Percentiles rank a stretch among this genome's conserved stretches.
These are phyloP conservation scores for Mucor velutinosus DNA, from an alignment of 371 early-diverging fungal genomes.

Conservation along the genomic window DNA sequence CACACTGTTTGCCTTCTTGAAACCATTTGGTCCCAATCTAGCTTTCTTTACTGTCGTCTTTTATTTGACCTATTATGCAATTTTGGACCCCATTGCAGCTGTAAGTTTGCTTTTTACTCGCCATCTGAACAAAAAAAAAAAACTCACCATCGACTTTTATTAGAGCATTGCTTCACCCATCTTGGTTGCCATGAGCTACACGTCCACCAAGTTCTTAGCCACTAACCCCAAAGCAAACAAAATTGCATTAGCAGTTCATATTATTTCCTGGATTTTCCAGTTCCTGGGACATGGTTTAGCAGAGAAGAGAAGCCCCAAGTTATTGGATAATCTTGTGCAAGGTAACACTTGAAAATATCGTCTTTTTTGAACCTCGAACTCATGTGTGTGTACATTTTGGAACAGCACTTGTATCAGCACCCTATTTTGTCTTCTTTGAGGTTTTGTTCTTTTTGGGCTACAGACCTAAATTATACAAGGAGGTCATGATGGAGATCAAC, in stretches of 20 bases:
- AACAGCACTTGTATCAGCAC: constrained; percentile 87
- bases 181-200: constrained; percentile 57
- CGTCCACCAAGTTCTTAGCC: constrained; percentile 59
- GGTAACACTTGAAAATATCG: constrained; percentile 39
- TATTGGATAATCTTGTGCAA: constrained; percentile 86
- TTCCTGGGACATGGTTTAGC: constrained; percentile 86
- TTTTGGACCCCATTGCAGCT: constrained; percentile 81
- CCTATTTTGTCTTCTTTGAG: constrained; percentile 93
- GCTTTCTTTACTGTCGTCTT: constrained; percentile 55
- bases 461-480: constrained; percentile 69
- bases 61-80: constrained; percentile 76
- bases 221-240: constrained; percentile 54
- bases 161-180: constrained; percentile 64
- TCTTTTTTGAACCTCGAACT: background rate
- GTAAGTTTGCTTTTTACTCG: constrained; percentile 26
- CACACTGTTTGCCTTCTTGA: constrained; percentile 17
- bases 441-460: constrained; percentile 86
- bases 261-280: constrained; percentile 85
- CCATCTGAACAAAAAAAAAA: no score
- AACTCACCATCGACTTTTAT: background rate
- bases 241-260: constrained; percentile 63
- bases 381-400: no score
- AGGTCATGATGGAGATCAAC: constrained; percentile 63
- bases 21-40: constrained; percentile 57
- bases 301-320: constrained; percentile 89